Percentiles rank a stretch among this genome's conserved stretches.
These are phyloP conservation scores for Hygrophorus pudorinus DNA, from an alignment of 768 basidiomycete species.

Conservation along the genomic window DNA sequence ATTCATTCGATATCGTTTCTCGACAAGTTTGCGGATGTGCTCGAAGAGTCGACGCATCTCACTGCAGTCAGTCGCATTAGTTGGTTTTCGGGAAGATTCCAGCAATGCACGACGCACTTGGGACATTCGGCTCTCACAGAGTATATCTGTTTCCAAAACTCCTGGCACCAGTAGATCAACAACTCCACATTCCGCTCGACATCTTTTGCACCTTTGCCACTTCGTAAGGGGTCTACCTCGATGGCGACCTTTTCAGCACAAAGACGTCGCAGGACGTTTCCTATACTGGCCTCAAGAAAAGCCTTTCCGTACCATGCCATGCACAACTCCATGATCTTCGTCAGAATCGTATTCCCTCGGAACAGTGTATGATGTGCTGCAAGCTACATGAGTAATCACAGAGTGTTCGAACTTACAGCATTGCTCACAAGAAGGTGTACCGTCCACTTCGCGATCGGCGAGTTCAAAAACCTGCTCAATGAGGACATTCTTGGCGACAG, in stretches of 20 bases:
- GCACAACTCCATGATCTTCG: slow-evolving; percentile 68
- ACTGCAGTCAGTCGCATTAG: slow-evolving; percentile 26
- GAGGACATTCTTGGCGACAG: slow-evolving; percentile 54
- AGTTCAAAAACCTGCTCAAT: slow-evolving; percentile 63
- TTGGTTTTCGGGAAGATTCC: background rate
- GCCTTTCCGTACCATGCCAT: slow-evolving; percentile 76
- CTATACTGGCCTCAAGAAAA: slow-evolving; percentile 77
- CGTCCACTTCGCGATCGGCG: slow-evolving; percentile 62
- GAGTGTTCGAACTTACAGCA: background rate
- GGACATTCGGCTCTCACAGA: slow-evolving; percentile 65
- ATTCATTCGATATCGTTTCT: slow-evolving; percentile 45
- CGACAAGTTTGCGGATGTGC: slow-evolving; percentile 63
- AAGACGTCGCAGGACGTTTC: slow-evolving; percentile 55
- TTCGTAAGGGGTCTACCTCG: slow-evolving; percentile 73
- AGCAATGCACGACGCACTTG: slow-evolving; percentile 37
- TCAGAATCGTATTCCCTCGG: slow-evolving; percentile 55
- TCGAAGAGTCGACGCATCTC: slow-evolving; percentile 65
- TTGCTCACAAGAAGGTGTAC: slow-evolving; percentile 50
- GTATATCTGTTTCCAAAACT: slow-evolving; percentile 78
- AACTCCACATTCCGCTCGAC: slow-evolving; percentile 57
- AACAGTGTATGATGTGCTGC: slow-evolving; percentile 71
- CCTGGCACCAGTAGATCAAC: slow-evolving; percentile 68
- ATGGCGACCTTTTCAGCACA: slow-evolving; percentile 67
- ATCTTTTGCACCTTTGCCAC: slow-evolving; percentile 49
- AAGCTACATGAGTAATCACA: background rate